Evolutionary conservation across 1,139 yeast species (phyloP).

Genomic region (Ogataea hybrid): DNA sequence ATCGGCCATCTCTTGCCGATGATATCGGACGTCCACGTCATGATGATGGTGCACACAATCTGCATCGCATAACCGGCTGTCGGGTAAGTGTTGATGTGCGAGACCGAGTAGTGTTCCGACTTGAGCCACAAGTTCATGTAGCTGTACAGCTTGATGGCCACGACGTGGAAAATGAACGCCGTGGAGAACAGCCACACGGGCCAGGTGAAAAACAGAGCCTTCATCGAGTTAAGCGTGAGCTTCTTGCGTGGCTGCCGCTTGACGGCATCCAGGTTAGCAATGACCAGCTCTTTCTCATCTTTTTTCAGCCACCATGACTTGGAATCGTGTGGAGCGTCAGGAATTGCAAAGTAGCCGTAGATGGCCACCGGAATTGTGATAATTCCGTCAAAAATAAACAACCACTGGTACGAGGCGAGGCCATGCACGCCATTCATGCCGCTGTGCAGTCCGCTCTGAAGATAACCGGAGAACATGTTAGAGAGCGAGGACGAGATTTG

Average conservation of each 20-base stretch:
- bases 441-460: constrained; percentile 40
- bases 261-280: constrained; percentile 12
- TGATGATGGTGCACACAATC: constrained; percentile 23
- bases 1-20: constrained; percentile 27
- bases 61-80: constrained; percentile 34
- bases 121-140: constrained; percentile 33
- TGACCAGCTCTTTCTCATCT: constrained; percentile 11
- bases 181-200: constrained; percentile 27
- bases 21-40: constrained; percentile 30
- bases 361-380: constrained; percentile 49
- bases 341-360: constrained; percentile 28
- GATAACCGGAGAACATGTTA: constrained; percentile 45
- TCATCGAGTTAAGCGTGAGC: constrained; percentile 9
- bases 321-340: constrained; percentile 20
- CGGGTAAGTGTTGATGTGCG: constrained; percentile 36
- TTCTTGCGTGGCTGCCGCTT: constrained; percentile 19
- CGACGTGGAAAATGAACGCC: constrained; percentile 22
- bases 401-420: constrained; percentile 48
- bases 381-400: constrained; percentile 51
- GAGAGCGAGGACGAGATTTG: constrained; percentile 46
- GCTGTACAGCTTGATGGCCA: constrained; percentile 19
- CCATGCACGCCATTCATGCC: constrained; percentile 34
- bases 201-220: constrained; percentile 24
- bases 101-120: constrained; percentile 28
- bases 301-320: constrained; percentile 16